Conservation (phyloP, 2,329 filamentous ascomycete genomes). For the Arachnomyces sp. region DNA sequence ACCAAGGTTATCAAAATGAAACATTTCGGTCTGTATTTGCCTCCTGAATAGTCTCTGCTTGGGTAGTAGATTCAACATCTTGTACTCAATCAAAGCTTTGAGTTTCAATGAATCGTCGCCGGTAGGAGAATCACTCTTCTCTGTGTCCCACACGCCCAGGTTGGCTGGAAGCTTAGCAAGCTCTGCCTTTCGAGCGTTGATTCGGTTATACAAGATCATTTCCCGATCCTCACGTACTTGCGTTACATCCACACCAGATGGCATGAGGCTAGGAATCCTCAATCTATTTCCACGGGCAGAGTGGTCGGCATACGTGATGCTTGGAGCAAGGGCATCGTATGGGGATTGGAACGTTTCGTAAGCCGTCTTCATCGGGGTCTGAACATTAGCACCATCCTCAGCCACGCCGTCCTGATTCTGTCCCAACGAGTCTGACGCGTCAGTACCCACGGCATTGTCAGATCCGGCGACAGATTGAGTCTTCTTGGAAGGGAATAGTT, state of each 20-base stretch:
- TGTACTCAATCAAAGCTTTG: conserved; percentile 91
- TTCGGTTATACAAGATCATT: conserved; percentile 79
- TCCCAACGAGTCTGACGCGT: conserved; percentile 10
- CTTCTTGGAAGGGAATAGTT: conserved; percentile 61
- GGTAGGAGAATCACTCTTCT: conserved; percentile 59
- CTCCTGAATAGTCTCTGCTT: conserved; percentile 83
- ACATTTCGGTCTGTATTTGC: conserved; percentile 82
- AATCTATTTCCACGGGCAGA: conserved; percentile 65
- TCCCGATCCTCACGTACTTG: conserved; percentile 81
- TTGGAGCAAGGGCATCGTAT: conserved; percentile 49
- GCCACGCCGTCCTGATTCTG: conserved; percentile 21
- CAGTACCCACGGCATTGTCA: conserved; percentile 29
- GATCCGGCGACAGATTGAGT: conserved; percentile 21
- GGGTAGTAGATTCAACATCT: conserved; percentile 76
- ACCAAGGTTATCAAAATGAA: conserved; percentile 89
- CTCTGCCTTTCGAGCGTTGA: conserved; percentile 76
- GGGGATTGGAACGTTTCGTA: conserved; percentile 74
- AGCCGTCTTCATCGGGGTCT: conserved; percentile 26
- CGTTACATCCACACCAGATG: conserved; percentile 79
- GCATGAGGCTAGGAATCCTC: conserved; percentile 81
- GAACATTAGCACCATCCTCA: conserved; percentile 11
- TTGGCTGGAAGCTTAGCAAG: conserved; percentile 78
- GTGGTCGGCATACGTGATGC: conserved; percentile 75
- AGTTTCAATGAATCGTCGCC: conserved; percentile 78
- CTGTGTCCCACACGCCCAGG: conserved; percentile 76